phyloP scores from a whole-genome alignment of 2,329 filamentous ascomycete genomes.

The Colletotrichum sp. region DNA sequence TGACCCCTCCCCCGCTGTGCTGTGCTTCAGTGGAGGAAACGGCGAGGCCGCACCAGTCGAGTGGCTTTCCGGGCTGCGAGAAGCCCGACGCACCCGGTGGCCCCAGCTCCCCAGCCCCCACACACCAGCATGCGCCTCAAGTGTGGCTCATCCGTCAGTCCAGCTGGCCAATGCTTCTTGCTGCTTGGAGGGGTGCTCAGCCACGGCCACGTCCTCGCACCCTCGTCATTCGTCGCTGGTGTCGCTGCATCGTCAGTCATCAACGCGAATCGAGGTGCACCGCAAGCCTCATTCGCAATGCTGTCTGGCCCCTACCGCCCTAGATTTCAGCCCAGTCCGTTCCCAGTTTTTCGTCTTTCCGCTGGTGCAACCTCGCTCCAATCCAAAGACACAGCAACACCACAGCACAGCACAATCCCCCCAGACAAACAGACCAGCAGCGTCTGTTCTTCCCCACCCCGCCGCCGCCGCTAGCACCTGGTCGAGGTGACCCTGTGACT shows the following conservation, averaged over 20 bases:
- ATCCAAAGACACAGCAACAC: not conserved
- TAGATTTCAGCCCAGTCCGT: not conserved
- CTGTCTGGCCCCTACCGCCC: not conserved
- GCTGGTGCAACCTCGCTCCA: not conserved
- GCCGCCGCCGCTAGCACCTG: not conserved
- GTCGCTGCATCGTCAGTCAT: not conserved
- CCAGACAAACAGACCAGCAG: not conserved
- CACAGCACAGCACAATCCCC: not conserved
- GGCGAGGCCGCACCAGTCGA: not conserved
- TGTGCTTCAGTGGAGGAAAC: not conserved
- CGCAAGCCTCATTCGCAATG: slow-evolving; percentile 5
- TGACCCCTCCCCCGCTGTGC: not conserved
- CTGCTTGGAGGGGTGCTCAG: not conserved
- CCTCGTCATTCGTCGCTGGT: not conserved
- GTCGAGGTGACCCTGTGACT: not conserved
- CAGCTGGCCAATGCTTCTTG: not conserved
- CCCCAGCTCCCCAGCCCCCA: not conserved
- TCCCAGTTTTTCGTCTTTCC: not conserved
- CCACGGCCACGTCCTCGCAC: slow-evolving; percentile 10
- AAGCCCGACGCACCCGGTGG: not conserved
- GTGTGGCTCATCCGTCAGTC: slow-evolving; percentile 13
- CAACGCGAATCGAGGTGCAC: not conserved
- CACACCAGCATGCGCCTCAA: not conserved
- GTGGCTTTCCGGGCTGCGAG: not conserved
- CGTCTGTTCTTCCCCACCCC: not conserved